phyloP scores from a whole-genome alignment of 1,139 yeast genomes.

The Meyerozyma sp. region DNA sequence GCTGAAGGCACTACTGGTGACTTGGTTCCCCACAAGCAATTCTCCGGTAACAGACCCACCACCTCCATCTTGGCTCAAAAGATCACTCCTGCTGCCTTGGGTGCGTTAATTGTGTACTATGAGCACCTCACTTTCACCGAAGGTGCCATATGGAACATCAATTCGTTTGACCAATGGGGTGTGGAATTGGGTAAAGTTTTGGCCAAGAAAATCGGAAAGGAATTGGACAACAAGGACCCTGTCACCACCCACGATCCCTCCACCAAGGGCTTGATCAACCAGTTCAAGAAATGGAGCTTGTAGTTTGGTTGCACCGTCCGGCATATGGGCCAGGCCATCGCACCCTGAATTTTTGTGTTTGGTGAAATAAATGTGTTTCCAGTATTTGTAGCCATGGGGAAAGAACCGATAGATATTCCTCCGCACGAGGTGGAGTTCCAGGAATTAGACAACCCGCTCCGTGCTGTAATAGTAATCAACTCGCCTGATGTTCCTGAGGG shows the following conservation, averaged over 20 bases:
- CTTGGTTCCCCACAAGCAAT: conserved; percentile 90
- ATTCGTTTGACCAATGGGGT: conserved; percentile 99
- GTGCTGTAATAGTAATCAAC: conserved; percentile 36
- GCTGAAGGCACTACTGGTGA: conserved; percentile 85
- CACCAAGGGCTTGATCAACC: conserved; percentile 88
- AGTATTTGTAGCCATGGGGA: conserved; percentile 5
- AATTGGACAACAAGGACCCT: conserved; percentile 57
- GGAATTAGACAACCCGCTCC: conserved; percentile 39
- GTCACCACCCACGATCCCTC: conserved; percentile 79
- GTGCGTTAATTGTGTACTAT: conserved; percentile 94
- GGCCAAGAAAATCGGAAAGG: conserved; percentile 92
- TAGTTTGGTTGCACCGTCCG: neutral
- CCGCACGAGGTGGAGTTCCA: conserved; percentile 15
- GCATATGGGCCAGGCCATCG: conserved; percentile 1
- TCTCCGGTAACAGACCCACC: conserved; percentile 98
- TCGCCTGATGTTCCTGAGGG: conserved; percentile 37
- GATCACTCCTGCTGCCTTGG: conserved; percentile 93
- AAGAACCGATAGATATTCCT: conserved; percentile 7
- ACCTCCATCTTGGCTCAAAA: conserved; percentile 93
- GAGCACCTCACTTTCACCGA: conserved; percentile 96
- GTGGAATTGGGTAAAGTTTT: conserved; percentile 97
- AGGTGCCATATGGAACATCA: conserved; percentile 99
- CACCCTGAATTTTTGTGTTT: neutral
- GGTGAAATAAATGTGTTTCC: conserved; percentile 2
- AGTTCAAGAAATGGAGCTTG: conserved; percentile 81